phyloP scores from a whole-genome alignment of 2,329 filamentous ascomycete species.

The Neonectria coccinea region DNA sequence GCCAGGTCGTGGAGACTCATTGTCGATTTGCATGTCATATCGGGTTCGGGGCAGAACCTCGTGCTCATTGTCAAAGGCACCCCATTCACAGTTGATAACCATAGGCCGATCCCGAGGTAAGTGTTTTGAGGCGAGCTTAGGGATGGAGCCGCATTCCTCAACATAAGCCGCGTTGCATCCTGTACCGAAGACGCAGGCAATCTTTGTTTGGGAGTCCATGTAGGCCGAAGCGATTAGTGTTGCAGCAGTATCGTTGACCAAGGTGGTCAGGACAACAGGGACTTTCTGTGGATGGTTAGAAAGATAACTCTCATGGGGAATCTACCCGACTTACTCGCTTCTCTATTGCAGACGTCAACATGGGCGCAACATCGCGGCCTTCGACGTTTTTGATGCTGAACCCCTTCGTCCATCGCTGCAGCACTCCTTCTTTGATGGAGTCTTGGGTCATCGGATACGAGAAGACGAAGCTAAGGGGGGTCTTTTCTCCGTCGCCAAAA shows the following conservation, averaged over 20 bases:
- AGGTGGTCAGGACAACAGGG: slow-evolving; percentile 89
- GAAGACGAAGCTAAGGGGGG: slow-evolving; percentile 94
- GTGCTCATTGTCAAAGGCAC: slow-evolving; percentile 95
- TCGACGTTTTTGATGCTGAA: slow-evolving; percentile 95
- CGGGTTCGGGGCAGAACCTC: slow-evolving; percentile 85
- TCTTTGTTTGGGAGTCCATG: slow-evolving; percentile 91
- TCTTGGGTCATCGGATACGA: slow-evolving; percentile 96
- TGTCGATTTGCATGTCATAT: slow-evolving; percentile 89
- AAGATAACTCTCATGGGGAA: neutral
- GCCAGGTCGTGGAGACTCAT: slow-evolving; percentile 89
- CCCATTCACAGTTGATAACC: slow-evolving; percentile 98
- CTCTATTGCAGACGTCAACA: slow-evolving; percentile 82
- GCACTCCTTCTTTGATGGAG: slow-evolving; percentile 90
- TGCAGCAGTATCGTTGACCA: slow-evolving; percentile 98
- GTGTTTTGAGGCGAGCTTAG: slow-evolving; percentile 85
- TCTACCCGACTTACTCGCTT: slow-evolving; percentile 56
- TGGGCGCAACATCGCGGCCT: slow-evolving; percentile 88
- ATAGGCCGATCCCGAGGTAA: slow-evolving; percentile 86
- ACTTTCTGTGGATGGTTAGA: slow-evolving; percentile 68
- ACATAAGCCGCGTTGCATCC: slow-evolving; percentile 99
- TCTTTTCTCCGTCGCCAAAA: slow-evolving; percentile 67
- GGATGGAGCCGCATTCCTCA: slow-evolving; percentile 90
- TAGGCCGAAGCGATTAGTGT: slow-evolving; percentile 97
- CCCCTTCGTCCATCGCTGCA: slow-evolving; percentile 97
- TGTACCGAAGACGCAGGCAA: slow-evolving; percentile 98